phyloP scores from a whole-genome alignment of 352 stramenopile species.

The Globisporangium spiculum region DNA sequence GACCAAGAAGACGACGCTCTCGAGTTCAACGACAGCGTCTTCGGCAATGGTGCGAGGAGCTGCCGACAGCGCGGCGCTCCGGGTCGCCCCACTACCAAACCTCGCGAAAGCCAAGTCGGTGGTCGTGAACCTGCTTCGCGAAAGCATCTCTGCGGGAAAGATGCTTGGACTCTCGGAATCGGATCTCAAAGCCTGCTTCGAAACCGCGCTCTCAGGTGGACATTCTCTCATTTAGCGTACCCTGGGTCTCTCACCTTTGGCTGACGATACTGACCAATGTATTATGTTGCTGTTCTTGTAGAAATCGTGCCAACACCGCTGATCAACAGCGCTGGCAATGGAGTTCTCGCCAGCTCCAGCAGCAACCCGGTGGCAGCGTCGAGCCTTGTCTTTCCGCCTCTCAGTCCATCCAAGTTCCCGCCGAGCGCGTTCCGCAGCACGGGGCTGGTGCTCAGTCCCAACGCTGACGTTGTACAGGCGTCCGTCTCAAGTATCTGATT shows the following conservation, averaged over 20 bases:
- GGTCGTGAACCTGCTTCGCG: slow-evolving; percentile 34
- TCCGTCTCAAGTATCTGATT: slow-evolving; percentile 19
- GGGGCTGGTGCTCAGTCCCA: slow-evolving; percentile 3
- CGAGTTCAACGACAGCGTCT: neutral
- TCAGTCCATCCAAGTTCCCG: slow-evolving; percentile 36
- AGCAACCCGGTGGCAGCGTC: slow-evolving; percentile 9
- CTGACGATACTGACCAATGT: neutral
- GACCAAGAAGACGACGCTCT: slow-evolving; percentile 29
- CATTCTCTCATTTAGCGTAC: neutral
- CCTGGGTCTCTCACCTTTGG: neutral
- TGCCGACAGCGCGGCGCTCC: neutral
- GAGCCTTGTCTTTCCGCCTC: slow-evolving; percentile 20
- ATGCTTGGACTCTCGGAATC: slow-evolving; percentile 30
- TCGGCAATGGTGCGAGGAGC: neutral
- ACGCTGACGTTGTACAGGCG: slow-evolving; percentile 5
- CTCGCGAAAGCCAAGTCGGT: slow-evolving; percentile 16
- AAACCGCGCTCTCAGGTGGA: slow-evolving; percentile 16
- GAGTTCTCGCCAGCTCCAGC: neutral
- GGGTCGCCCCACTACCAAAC: slow-evolving; percentile 11
- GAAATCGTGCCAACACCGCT: neutral
- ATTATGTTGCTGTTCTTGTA: neutral
- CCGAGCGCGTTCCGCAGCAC: slow-evolving; percentile 31
- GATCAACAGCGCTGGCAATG: neutral
- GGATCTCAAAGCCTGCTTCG: slow-evolving; percentile 34
- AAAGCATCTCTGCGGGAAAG: slow-evolving; percentile 29